These are phyloP conservation scores for Huiozyma sinensis DNA, from an alignment of 805 yeast genomes.

Conservation along the genomic window DNA sequence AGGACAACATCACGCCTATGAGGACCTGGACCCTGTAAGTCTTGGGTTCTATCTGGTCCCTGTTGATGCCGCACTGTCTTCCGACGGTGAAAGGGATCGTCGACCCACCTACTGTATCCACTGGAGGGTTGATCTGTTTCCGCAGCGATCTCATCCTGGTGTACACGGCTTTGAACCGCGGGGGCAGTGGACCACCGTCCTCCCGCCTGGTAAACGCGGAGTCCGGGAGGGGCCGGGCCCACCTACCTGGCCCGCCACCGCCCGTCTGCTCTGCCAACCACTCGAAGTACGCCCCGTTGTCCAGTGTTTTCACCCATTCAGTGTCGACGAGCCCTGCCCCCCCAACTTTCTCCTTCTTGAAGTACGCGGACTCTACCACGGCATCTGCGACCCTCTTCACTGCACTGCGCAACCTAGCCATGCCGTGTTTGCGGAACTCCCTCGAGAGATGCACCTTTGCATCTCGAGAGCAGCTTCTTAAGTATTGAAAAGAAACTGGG, in stretches of 20 bases:
- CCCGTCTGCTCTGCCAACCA: constrained; percentile 18
- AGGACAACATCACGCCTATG: constrained; percentile 73
- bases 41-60: constrained; percentile 22
- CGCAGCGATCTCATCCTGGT: no score
- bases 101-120: constrained; percentile 82
- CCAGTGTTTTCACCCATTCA: constrained; percentile 20
- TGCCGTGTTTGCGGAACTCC: neutral
- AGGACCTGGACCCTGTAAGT: constrained; percentile 61
- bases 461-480: neutral
- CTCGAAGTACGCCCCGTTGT: constrained; percentile 19
- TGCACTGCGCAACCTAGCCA: neutral
- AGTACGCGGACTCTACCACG: constrained; percentile 14
- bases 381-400: neutral
- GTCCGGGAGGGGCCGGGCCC: no score
- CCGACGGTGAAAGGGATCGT: constrained; percentile 35
- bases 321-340: constrained; percentile 10
- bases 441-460: no score
- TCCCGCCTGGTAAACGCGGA: constrained; percentile 9
- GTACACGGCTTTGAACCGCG: no score
- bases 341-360: constrained; percentile 4
- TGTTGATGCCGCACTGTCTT: constrained; percentile 18
- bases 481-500: no score
- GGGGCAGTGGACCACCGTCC: constrained; percentile 18
- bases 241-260: neutral
- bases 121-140: constrained; percentile 57